Conservation (phyloP, 2,329 filamentous ascomycete species). For the Albophoma yamanashiensis region DNA sequence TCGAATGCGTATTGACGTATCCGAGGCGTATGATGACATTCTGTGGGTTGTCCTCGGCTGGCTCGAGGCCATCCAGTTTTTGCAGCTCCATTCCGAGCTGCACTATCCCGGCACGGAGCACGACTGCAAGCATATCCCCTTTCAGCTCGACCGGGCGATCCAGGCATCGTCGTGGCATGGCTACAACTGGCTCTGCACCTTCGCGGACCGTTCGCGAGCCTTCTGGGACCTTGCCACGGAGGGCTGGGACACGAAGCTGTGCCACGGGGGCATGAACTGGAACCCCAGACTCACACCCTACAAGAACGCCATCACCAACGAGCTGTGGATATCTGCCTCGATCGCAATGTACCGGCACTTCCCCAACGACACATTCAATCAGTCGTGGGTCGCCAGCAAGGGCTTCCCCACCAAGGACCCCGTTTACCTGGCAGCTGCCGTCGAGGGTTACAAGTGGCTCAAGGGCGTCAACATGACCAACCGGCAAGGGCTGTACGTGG, state of each 20-base stretch:
- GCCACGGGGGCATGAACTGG: conserved; percentile 85
- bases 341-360: conserved; percentile 85
- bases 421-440: conserved; percentile 60
- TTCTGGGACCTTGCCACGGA: conserved; percentile 74
- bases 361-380: conserved; percentile 65
- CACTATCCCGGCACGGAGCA: conserved; percentile 37
- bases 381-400: conserved; percentile 43
- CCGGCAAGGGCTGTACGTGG: conserved; percentile 60
- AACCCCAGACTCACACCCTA: conserved; percentile 71
- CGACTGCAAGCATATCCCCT: conserved; percentile 4
- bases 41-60: conserved; percentile 91
- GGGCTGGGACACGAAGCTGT: conserved; percentile 76
- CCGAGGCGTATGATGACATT: conserved; percentile 81
- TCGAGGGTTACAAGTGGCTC: conserved; percentile 75
- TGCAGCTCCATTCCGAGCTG: conserved; percentile 54
- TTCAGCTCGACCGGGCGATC: conserved; percentile 7
- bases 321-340: conserved; percentile 77
- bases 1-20: neutral
- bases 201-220: conserved; percentile 70
- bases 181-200: conserved; percentile 60
- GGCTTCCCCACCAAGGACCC: conserved; percentile 36
- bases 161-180: conserved; percentile 57
- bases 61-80: conserved; percentile 73
- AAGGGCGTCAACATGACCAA: conserved; percentile 73
- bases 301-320: conserved; percentile 94